Percentiles rank a stretch among this genome's conserved stretches.
These are phyloP conservation scores for Calonectria henricotiae DNA, from an alignment of 2,329 filamentous ascomycete genomes.

Conservation along the genomic window DNA sequence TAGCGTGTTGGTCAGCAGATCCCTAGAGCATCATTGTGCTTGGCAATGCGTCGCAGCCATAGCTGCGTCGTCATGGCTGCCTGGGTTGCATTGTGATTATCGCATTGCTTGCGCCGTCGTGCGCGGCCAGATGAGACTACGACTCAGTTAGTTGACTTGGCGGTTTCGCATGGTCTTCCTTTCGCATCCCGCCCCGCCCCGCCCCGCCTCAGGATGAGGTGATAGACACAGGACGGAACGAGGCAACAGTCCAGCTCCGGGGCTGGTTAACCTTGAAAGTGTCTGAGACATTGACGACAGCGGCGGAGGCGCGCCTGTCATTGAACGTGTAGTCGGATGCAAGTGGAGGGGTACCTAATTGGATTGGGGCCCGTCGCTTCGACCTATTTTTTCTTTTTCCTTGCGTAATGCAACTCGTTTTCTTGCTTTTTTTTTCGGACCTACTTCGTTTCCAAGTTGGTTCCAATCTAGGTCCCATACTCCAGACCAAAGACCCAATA, in stretches of 20 bases:
- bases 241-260: constrained; percentile 25
- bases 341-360: not conserved
- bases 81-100: constrained; percentile 19
- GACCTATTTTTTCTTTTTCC: constrained; percentile 30
- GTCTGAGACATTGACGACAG: constrained; percentile 18
- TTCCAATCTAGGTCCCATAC: not conserved
- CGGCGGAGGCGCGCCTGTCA: constrained; percentile 17
- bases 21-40: constrained; percentile 15
- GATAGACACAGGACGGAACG: constrained; percentile 30
- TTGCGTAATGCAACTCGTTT: not conserved
- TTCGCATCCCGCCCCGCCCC: constrained; percentile 46
- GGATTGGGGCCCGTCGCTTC: constrained; percentile 5
- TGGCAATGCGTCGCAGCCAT: constrained; percentile 18
- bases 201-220: constrained; percentile 41
- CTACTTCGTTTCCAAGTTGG: constrained; percentile 28
- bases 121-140: constrained; percentile 22
- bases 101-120: not conserved
- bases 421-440: constrained; percentile 11
- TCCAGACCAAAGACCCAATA: constrained; percentile 18
- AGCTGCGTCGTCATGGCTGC: constrained; percentile 5
- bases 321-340: not conserved
- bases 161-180: not conserved
- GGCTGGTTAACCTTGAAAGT: constrained; percentile 36
- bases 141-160: constrained; percentile 19
- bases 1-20: constrained; percentile 35